phyloP scores from a whole-genome alignment of 352 stramenopile genomes.

The Phytopythium ostracodes region DNA sequence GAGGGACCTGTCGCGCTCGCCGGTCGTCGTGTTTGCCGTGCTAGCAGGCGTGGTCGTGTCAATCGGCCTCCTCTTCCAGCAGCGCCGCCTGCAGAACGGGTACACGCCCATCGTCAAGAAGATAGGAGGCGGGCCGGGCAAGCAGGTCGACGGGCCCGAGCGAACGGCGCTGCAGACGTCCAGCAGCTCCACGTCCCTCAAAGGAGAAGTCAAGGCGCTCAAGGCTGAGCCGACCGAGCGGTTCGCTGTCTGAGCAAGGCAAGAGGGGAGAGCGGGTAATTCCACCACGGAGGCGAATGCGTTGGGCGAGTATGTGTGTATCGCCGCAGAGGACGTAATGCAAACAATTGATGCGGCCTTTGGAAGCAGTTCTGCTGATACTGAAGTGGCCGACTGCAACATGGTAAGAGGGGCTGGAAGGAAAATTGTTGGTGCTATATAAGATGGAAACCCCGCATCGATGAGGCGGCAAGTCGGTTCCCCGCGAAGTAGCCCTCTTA shows the following conservation, averaged over 20 bases:
- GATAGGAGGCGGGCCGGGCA: conserved; percentile 18
- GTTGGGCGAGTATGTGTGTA: neutral
- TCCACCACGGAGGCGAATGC: too few species aligned
- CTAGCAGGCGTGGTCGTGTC: conserved; percentile 36
- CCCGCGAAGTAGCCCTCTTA: neutral
- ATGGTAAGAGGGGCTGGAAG: neutral
- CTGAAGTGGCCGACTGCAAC: too few species aligned
- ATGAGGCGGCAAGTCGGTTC: neutral
- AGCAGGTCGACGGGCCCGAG: conserved; percentile 15
- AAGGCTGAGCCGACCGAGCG: conserved; percentile 56
- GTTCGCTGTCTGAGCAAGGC: conserved; percentile 58
- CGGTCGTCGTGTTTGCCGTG: conserved; percentile 35
- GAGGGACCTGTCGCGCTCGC: conserved; percentile 25
- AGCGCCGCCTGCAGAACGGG: conserved; percentile 51
- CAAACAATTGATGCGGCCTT: neutral
- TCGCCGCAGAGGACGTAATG: neutral
- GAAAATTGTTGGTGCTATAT: neutral
- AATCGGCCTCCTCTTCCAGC: conserved; percentile 50
- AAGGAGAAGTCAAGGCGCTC: conserved; percentile 38
- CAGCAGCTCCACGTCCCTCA: conserved; percentile 23
- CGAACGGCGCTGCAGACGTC: conserved; percentile 16
- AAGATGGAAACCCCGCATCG: neutral
- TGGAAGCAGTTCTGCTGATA: neutral
- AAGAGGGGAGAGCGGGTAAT: too few species aligned
- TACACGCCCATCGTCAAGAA: conserved; percentile 55